These are phyloP conservation scores for Phylloporus sp. DNA, from an alignment of 1,284 basidiomycete species.

Conservation along the genomic window DNA sequence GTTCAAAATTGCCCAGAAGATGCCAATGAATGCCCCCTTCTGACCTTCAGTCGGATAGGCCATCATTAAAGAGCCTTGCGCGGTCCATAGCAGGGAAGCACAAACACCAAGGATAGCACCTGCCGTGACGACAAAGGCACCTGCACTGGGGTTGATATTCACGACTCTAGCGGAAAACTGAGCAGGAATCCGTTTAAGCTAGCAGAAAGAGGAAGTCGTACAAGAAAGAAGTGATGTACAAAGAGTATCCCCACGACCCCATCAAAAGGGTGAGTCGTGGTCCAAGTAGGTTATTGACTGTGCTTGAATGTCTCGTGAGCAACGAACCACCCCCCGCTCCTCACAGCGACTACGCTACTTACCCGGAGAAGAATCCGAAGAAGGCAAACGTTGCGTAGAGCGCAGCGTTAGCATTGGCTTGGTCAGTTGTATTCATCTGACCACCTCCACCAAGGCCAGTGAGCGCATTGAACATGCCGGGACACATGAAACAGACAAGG, in stretches of 20 bases:
- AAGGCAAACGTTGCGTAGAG: constrained; percentile 54
- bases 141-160: constrained; percentile 48
- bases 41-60: constrained; percentile 62
- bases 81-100: constrained; percentile 70
- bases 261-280: constrained; percentile 54
- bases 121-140: constrained; percentile 54
- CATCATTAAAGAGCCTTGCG: constrained; percentile 69
- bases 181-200: background rate
- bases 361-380: constrained; percentile 43
- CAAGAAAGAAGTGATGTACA: constrained; percentile 62
- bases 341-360: constrained; percentile 6
- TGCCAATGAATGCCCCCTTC: constrained; percentile 62
- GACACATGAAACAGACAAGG: constrained; percentile 47
- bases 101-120: constrained; percentile 66
- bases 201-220: constrained; percentile 23
- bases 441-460: constrained; percentile 46
- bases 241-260: constrained; percentile 55
- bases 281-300: constrained; percentile 58
- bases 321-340: too few relatives aligned
- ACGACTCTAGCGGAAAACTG: constrained; percentile 37
- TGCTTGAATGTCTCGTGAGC: constrained; percentile 31
- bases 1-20: constrained; percentile 47
- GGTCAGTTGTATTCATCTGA: constrained; percentile 37
- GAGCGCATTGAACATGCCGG: constrained; percentile 39
- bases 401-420: constrained; percentile 43